Conservation (phyloP, 2,329 filamentous ascomycete species). For the Calonectria naviculata region DNA sequence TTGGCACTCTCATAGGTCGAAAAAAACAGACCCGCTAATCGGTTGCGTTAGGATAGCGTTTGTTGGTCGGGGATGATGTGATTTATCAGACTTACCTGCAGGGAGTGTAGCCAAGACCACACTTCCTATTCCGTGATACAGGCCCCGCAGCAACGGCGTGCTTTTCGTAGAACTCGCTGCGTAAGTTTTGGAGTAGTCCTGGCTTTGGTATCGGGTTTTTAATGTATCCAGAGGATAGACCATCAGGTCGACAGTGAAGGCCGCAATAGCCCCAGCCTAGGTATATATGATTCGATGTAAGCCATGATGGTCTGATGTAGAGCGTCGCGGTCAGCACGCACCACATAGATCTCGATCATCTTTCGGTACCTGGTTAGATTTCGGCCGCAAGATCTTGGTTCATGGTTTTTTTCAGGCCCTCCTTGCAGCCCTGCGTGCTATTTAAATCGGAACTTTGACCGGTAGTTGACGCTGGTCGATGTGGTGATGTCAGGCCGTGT, state of each 20-base stretch:
- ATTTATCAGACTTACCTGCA: conserved; percentile 66
- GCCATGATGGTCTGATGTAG: conserved; percentile 11
- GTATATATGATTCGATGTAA: conserved; percentile 47
- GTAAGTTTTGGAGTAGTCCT: conserved; percentile 77
- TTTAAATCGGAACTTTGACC: neutral
- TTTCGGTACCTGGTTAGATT: neutral
- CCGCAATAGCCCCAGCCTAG: conserved; percentile 86
- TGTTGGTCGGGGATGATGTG: neutral
- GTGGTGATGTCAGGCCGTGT: conserved; percentile 23
- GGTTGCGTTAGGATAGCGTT: neutral
- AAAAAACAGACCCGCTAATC: conserved; percentile 84
- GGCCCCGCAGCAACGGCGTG: conserved; percentile 71
- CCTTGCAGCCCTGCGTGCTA: neutral
- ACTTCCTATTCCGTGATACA: conserved; percentile 90
- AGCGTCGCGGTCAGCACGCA: conserved; percentile 18
- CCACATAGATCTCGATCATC: conserved; percentile 47
- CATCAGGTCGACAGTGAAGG: conserved; percentile 86
- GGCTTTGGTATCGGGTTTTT: conserved; percentile 87
- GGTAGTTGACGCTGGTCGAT: neutral
- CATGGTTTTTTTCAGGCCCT: neutral
- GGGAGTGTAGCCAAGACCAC: conserved; percentile 89
- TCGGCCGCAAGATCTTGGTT: neutral
- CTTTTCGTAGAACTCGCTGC: conserved; percentile 64
- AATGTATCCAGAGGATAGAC: conserved; percentile 91
- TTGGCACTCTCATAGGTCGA: conserved; percentile 88